Evolutionary conservation across 495 filamentous ascomycete species (phyloP), one percentile per base, ranked within the genome.

Genomic region (Podospora sp.): DNA sequence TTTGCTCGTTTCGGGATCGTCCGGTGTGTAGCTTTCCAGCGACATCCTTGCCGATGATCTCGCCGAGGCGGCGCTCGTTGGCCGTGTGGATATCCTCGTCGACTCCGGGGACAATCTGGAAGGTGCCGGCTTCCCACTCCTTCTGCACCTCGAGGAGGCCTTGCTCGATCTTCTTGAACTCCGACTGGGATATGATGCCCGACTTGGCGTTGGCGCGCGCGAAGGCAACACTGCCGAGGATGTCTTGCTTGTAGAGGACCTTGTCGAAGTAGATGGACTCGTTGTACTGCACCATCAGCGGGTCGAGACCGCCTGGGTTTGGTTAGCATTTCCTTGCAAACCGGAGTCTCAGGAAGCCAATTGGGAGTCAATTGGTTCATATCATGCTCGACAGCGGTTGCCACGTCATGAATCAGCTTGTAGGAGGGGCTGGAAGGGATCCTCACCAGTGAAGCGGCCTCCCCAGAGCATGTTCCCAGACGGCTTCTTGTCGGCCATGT

Each of bases 11-110:
- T 55, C 95, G 83, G 72, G 89, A 92, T 24, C 95, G 88, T 36
- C 94, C 94, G 2, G 94, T 97, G 83, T 97, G 94, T 66, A 97
- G 85, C 81, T 97, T 97, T 6, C 94, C 94, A 1, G 89, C 93
- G 35, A 93, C 89, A 2, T 91, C 84, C 74, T 89, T 93, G 71
- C 94, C 94, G 52, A 97, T 92, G 68, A 97, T 84, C 82, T 98
- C 95, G 49, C 90, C 90, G 22, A 98, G 82, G 50, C 94, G 86
- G 62, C 94, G 89, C 84, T 97, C 94, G 73, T 97, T 97, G 63
- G 94, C 93, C 0, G 94, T 97, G 80, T 97, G 94, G 68, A 96
- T 96, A 62, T 84, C 82, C 71, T 91, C 90, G 67, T 93, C 90
- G 66, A 87, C 83, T 62, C 83, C 86, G 6, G 83, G 79, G 14